A percentile compares a stretch with the other conserved stretches of the same genome.
These are phyloP conservation scores for Epichloe bromicola DNA, from an alignment of 2,329 filamentous ascomycete species.

Conservation along the genomic window DNA sequence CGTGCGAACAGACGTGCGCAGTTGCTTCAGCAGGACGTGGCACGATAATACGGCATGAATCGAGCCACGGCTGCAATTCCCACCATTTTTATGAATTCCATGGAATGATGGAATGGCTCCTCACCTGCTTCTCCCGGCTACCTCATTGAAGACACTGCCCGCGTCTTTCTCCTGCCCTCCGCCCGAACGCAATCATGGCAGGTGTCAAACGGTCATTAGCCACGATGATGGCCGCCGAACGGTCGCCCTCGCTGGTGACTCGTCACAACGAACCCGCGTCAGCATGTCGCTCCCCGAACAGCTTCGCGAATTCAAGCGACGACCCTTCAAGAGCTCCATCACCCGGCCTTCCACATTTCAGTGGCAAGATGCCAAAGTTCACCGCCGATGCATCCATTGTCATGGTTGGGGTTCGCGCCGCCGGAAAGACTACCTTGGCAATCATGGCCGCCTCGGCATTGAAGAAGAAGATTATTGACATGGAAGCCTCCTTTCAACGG, in stretches of 20 bases:
- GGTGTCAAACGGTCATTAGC: conserved; percentile 28
- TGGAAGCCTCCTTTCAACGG: conserved; percentile 55
- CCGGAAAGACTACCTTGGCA: conserved; percentile 63
- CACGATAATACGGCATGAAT: too few relatives aligned
- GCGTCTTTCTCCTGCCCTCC: not conserved
- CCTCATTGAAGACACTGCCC: not conserved
- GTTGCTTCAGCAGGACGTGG: too few relatives aligned
- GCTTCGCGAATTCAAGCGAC: not conserved
- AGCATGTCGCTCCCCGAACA: not conserved
- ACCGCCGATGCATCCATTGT: conserved; percentile 55
- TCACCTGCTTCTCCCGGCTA: not conserved
- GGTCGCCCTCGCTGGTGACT: conserved; percentile 6
- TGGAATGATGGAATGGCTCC: not conserved
- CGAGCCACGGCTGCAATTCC: too few relatives aligned
- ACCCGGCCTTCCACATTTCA: conserved; percentile 13
- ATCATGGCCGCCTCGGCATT: conserved; percentile 63
- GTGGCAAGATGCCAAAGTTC: conserved; percentile 28
- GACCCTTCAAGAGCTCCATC: conserved; percentile 12
- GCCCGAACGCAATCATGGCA: conserved; percentile 15
- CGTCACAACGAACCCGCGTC: not conserved
- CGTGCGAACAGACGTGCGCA: too few relatives aligned
- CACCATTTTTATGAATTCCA: too few relatives aligned
- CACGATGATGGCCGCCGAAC: conserved; percentile 19
- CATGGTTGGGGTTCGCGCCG: conserved; percentile 58
- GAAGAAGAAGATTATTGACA: conserved; percentile 54